Percentiles rank a stretch among this genome's conserved stretches.
These are phyloP conservation scores for Agaricus blazei DNA, from an alignment of 768 basidiomycete species.

Conservation along the genomic window DNA sequence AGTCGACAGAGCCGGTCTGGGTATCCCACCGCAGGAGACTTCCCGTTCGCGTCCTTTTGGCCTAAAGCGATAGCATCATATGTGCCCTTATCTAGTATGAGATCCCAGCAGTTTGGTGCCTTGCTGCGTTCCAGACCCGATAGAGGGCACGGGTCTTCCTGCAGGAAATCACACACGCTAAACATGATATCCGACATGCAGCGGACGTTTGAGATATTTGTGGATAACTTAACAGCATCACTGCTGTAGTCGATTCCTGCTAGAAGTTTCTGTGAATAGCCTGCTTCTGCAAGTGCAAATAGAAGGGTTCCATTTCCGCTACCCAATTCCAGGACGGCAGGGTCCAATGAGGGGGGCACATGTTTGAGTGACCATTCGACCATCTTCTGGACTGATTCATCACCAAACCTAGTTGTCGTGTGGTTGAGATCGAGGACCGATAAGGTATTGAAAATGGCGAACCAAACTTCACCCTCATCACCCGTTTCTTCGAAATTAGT, in stretches of 20 bases:
- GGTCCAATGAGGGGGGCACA: conserved; percentile 39
- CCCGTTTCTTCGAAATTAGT: conserved; percentile 70
- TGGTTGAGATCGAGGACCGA: not conserved
- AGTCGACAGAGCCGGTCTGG: conserved; percentile 49
- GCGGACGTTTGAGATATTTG: conserved; percentile 45
- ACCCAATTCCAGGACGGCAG: conserved; percentile 71
- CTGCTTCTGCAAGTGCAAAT: conserved; percentile 64
- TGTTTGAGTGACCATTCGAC: conserved; percentile 63
- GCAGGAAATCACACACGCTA: conserved; percentile 59
- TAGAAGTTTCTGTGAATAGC: conserved; percentile 49
- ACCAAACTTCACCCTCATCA: conserved; percentile 88
- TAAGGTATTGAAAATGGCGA: conserved; percentile 15
- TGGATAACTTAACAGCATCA: conserved; percentile 63
- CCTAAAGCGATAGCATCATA: conserved; percentile 81
- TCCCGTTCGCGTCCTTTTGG: conserved; percentile 49
- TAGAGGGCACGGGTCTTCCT: conserved; percentile 39
- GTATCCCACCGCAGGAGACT: conserved; percentile 52
- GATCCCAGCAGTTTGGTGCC: conserved; percentile 50
- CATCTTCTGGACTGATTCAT: conserved; percentile 74
- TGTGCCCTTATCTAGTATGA: conserved; percentile 84
- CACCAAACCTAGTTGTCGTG: conserved; percentile 62
- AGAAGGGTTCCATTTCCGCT: conserved; percentile 77
- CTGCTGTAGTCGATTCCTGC: conserved; percentile 75
- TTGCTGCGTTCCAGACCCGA: conserved; percentile 15
- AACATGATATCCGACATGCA: conserved; percentile 46